Evolutionary conservation across 495 filamentous ascomycete species (phyloP), one percentile per base, ranked within the genome.

Genomic region (Penicillium coffeae): DNA sequence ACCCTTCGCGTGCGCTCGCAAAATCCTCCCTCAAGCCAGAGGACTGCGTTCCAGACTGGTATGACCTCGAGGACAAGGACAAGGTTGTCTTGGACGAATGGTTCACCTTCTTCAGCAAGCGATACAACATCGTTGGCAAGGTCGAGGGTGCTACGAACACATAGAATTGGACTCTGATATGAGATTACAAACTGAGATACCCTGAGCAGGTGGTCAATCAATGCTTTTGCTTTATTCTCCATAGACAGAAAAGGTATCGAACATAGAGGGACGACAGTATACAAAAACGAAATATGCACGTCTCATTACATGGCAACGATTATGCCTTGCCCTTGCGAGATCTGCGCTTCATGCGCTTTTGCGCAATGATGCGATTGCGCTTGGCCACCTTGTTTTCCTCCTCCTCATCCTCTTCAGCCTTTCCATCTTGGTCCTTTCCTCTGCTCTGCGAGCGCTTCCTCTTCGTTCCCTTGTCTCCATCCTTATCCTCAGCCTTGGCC

Each of bases 21-120:
- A 81, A 78, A 62, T 93, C 90, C 3, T 95, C 89, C 3, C 82
- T 90, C 35, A 95, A 96, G 66, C 66, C 77, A 3, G 90, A 90
- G 58, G 89, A 97, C 58, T 91, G 88, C 54, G 70, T 70, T 14
- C 73, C 94, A 1, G 86, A 96, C 21, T 97, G 89, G 89, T 74
- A 83, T 46, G 88, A 93, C 61, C 74, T 99, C 37, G 67, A 69
- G 16, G 90, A 95, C n/a, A 89, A 91, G 70, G 83, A 96, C 64
- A 89, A 96, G 72, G 78, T 74, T 20, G 82, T 85, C 12, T 72
- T 99, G 34, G 75, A 88, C 18, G 94, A 97, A 61, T 99, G 93
- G 93, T 84, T 81, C 44, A 94, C 85, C 3, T 98, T 95, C 72
- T 98, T 97, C 72, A 85, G 83, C 57, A 98, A 96, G 71, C 77